Conservation (phyloP, 345 rosid species). For the Cardamine resedifolia region DNA sequence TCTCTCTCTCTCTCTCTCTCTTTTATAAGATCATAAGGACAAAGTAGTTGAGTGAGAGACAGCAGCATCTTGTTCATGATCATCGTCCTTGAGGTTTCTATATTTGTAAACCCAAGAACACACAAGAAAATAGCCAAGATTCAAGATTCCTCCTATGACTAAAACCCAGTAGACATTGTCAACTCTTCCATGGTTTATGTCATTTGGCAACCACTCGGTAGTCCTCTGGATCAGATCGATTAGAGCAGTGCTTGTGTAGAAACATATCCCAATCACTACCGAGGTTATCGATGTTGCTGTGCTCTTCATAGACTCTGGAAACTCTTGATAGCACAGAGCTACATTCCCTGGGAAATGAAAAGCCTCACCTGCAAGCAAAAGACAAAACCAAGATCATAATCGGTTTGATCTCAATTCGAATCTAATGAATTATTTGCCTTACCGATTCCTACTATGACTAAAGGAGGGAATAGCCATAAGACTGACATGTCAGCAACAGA, state of each 20-base stretch:
- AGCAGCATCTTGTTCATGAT: neutral
- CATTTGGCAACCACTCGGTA: conserved; percentile 54
- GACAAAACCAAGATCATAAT: neutral
- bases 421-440: neutral
- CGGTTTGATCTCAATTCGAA: neutral
- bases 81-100: conserved; percentile 24
- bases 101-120: conserved; percentile 45
- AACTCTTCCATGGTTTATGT: conserved; percentile 54
- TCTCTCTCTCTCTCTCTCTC: no score
- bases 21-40: no score
- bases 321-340: conserved; percentile 53
- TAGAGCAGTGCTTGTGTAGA: conserved; percentile 44
- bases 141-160: conserved; percentile 37
- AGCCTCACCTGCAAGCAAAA: conserved; percentile 43
- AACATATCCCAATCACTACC: conserved; percentile 46
- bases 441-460: conserved; percentile 49
- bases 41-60: no score
- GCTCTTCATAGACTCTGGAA: conserved; percentile 45
- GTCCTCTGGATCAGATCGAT: conserved; percentile 43
- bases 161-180: conserved; percentile 53
- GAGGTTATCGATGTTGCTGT: conserved; percentile 55
- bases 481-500: conserved; percentile 45
- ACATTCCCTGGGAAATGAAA: conserved; percentile 62
- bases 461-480: conserved; percentile 58
- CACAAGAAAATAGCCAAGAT: conserved; percentile 49